Conservation (phyloP, 345 rosid genomes). For the Heritiera fomes region DNA sequence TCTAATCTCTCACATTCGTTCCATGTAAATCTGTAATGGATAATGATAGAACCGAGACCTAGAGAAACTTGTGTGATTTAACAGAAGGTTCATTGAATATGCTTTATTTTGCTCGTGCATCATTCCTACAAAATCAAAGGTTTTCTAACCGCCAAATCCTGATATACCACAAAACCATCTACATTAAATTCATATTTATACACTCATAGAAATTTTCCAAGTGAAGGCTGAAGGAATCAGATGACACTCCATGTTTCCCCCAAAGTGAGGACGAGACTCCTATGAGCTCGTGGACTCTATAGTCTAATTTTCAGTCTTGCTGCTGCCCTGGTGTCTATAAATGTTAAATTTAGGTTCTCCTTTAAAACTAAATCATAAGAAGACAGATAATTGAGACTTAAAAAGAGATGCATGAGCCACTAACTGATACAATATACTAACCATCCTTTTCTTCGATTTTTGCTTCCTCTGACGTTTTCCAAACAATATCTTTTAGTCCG, state of each 20-base stretch:
- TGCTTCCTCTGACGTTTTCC: slow-evolving; percentile 71
- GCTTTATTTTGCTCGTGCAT: background rate
- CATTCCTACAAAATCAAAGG: background rate
- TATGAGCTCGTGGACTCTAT: background rate
- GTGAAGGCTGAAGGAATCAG: background rate
- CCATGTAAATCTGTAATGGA: background rate
- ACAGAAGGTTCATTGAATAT: background rate
- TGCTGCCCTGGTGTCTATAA: background rate
- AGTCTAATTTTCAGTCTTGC: background rate
- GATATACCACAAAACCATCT: background rate
- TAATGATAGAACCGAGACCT: background rate
- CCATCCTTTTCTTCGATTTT: slow-evolving; percentile 36
- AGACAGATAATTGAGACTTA: background rate
- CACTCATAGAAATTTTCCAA: background rate
- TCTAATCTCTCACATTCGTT: background rate
- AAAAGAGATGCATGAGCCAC: background rate
- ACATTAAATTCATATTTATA: background rate
- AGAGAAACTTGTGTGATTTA: background rate
- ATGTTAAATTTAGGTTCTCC: background rate
- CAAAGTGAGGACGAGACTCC: background rate
- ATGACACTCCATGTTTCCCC: background rate
- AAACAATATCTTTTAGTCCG: slow-evolving; percentile 93
- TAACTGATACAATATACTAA: background rate
- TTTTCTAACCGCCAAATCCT: background rate
- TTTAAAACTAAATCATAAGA: background rate